Conservation (phyloP, 495 filamentous ascomycete species). For the Peziza echinospora region DNA sequence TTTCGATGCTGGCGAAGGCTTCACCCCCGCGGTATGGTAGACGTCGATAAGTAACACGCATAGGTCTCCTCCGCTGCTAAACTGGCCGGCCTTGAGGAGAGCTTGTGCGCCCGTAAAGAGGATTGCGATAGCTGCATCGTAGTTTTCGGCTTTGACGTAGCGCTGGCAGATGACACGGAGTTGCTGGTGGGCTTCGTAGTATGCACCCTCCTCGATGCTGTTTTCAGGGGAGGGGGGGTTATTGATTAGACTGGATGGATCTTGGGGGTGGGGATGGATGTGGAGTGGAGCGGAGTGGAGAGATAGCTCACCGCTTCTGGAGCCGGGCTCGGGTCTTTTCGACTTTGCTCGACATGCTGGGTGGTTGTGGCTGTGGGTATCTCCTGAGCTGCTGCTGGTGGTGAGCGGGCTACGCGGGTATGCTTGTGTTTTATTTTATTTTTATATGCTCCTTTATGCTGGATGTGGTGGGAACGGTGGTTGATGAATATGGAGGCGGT, state of each 20-base stretch:
- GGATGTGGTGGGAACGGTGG: too few relatives aligned
- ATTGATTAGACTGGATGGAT: neutral
- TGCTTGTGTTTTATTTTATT: too few relatives aligned
- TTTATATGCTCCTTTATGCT: too few relatives aligned
- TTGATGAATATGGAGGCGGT: too few relatives aligned
- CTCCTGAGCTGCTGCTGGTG: too few relatives aligned
- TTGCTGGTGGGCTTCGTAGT: constrained; percentile 96
- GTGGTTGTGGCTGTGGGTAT: too few relatives aligned
- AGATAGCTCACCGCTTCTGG: constrained; percentile 10
- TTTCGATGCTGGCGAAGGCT: constrained; percentile 43
- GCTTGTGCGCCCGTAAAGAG: constrained; percentile 64
- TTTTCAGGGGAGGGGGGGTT: neutral
- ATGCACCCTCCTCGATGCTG: constrained; percentile 80
- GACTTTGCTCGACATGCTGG: constrained; percentile 49
- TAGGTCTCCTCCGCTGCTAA: constrained; percentile 79
- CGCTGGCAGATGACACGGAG: constrained; percentile 80
- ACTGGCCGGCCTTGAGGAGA: constrained; percentile 70
- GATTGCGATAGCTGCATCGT: constrained; percentile 63
- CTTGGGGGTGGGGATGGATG: neutral
- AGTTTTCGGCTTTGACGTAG: constrained; percentile 71
- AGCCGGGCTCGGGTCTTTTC: constrained; percentile 16
- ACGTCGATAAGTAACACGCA: constrained; percentile 69
- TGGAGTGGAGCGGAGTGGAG: neutral
- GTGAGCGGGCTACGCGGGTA: too few relatives aligned
- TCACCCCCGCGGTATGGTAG: constrained; percentile 60